phyloP scores from a whole-genome alignment of 164 flowering plant genomes.

The Tetracentron sinense region DNA sequence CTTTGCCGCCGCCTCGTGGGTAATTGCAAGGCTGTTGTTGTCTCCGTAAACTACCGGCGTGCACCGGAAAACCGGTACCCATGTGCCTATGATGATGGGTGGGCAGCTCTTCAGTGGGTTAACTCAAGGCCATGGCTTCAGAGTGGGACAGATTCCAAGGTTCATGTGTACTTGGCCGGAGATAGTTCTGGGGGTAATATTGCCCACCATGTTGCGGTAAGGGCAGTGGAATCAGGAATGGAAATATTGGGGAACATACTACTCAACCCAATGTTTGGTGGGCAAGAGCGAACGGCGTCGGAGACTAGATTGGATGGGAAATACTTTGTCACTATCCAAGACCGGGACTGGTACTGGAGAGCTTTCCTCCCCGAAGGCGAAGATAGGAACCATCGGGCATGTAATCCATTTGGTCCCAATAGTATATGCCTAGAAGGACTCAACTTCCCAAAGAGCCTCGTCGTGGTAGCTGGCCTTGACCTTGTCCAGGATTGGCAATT shows the following conservation, averaged over 20 bases:
- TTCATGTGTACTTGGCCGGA: slow-evolving; percentile 57
- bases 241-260: slow-evolving; percentile 59
- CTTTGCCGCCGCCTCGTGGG: slow-evolving; percentile 58
- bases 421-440: slow-evolving; percentile 33
- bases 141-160: slow-evolving; percentile 53
- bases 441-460: slow-evolving; percentile 50
- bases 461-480: slow-evolving; percentile 63
- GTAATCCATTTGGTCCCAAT: slow-evolving; percentile 58
- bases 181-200: too few species aligned
- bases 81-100: slow-evolving; percentile 71
- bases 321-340: slow-evolving; percentile 59
- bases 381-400: slow-evolving; percentile 67
- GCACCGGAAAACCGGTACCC: slow-evolving; percentile 64
- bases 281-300: slow-evolving; percentile 50
- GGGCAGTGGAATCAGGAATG: slow-evolving; percentile 49
- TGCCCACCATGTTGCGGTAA: slow-evolving; percentile 59
- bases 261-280: slow-evolving; percentile 70
- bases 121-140: slow-evolving; percentile 53
- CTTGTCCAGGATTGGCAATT: slow-evolving; percentile 70
- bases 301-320: slow-evolving; percentile 60
- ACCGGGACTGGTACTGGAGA: too few species aligned
- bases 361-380: too few species aligned
- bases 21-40: slow-evolving; percentile 53
- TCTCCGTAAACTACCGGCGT: too few species aligned
- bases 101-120: slow-evolving; percentile 68